phyloP scores from a whole-genome alignment of 495 filamentous ascomycete genomes.

The Hyaloscypha variabilis region DNA sequence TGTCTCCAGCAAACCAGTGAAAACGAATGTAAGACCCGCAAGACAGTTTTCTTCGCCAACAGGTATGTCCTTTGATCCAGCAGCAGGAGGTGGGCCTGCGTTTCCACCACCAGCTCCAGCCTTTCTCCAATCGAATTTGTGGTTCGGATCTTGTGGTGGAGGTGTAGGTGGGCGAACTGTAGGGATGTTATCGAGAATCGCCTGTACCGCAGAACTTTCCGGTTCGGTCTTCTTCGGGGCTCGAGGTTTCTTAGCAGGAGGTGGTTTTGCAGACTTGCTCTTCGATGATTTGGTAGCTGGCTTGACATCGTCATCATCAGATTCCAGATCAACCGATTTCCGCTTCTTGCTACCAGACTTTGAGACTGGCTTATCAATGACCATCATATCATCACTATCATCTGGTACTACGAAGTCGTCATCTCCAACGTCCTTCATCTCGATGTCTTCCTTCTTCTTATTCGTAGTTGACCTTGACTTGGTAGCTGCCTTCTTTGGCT shows the following conservation, averaged over 20 bases:
- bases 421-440: constrained; percentile 45
- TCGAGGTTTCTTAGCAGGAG: constrained; percentile 61
- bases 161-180: constrained; percentile 80
- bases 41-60: constrained; percentile 87
- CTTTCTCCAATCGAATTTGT: constrained; percentile 73
- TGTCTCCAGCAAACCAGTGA: constrained; percentile 82
- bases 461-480: constrained; percentile 35
- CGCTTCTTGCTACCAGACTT: constrained; percentile 36
- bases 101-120: constrained; percentile 55
- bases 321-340: constrained; percentile 42
- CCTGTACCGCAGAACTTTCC: constrained; percentile 69
- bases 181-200: constrained; percentile 87
- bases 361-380: constrained; percentile 31
- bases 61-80: constrained; percentile 72
- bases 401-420: constrained; percentile 23
- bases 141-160: constrained; percentile 60
- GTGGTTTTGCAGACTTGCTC: constrained; percentile 59
- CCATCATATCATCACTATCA: constrained; percentile 37
- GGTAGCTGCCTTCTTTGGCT: constrained; percentile 43
- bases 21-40: constrained; percentile 94
- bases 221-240: constrained; percentile 63
- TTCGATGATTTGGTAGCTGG: constrained; percentile 39
- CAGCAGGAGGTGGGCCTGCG: constrained; percentile 60
- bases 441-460: constrained; percentile 46
- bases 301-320: constrained; percentile 40